Evolutionary conservation across 805 yeast species (phyloP).

Genomic region (Komagataella populi): DNA sequence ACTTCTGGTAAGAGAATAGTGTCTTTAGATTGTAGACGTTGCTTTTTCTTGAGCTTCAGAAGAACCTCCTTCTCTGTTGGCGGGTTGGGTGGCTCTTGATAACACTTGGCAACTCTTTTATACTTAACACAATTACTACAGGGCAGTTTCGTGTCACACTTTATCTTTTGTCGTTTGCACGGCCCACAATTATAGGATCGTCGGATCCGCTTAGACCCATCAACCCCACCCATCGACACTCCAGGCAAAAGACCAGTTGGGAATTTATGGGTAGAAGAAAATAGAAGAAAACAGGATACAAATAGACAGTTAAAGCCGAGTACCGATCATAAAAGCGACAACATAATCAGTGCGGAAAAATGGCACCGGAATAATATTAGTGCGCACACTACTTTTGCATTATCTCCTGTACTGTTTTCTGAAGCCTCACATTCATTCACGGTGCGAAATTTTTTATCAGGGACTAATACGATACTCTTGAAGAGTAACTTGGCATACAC

Average conservation of each 20-base stretch:
- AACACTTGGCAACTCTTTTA: conserved; percentile 1
- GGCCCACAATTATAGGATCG: conserved; percentile 46
- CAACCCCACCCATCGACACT: neutral
- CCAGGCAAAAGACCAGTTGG: neutral
- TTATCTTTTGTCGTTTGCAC: conserved; percentile 37
- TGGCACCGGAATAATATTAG: neutral
- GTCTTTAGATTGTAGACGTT: neutral
- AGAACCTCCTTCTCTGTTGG: conserved; percentile 1
- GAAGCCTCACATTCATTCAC: neutral
- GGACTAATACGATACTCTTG: neutral
- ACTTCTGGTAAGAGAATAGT: neutral
- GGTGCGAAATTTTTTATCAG: neutral
- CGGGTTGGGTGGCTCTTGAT: conserved; percentile 3
- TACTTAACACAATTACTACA: conserved; percentile 26
- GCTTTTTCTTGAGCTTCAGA: neutral
- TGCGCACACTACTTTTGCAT: neutral
- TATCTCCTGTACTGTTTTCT: neutral
- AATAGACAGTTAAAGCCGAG: neutral
- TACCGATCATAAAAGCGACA: neutral
- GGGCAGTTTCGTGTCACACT: conserved; percentile 35
- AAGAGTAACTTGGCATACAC: neutral
- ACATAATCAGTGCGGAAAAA: neutral
- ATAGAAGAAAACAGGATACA: neutral
- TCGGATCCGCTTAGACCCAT: conserved; percentile 21
- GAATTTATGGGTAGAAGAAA: neutral